Percentiles rank a stretch among this genome's conserved stretches.
These are phyloP conservation scores for Fusarium nygamai DNA, from an alignment of 2,329 filamentous ascomycete species.

Conservation along the genomic window DNA sequence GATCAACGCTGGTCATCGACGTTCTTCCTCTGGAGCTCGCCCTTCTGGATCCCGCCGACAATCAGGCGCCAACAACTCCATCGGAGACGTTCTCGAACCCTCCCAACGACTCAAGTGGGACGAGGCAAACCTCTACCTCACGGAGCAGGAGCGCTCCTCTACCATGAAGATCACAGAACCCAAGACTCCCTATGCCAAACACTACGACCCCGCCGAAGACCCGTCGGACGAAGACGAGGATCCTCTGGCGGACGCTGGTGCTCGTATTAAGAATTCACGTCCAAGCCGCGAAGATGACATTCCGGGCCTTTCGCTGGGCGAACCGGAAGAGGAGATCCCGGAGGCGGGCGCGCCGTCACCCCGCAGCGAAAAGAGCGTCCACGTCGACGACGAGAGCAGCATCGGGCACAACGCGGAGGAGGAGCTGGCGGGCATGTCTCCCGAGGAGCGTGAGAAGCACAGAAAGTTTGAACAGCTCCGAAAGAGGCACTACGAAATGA, in stretches of 20 bases:
- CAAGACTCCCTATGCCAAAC: conserved; percentile 94
- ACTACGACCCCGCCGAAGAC: conserved; percentile 90
- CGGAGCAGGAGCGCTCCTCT: conserved; percentile 92
- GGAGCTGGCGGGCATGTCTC: conserved; percentile 62
- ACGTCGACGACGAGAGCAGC: conserved; percentile 74
- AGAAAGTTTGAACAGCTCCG: conserved; percentile 88
- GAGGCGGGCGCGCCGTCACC: conserved; percentile 53
- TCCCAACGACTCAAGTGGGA: conserved; percentile 94
- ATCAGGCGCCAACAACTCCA: conserved; percentile 61
- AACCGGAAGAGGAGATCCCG: conserved; percentile 81
- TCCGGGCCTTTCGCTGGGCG: conserved; percentile 88
- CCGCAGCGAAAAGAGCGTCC: conserved; percentile 74
- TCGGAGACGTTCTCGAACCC: conserved; percentile 56
- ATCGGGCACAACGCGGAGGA: conserved; percentile 69
- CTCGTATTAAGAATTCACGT: conserved; percentile 49
- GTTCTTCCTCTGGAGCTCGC: conserved; percentile 76
- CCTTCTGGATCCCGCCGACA: conserved; percentile 75
- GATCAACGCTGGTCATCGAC: conserved; percentile 89
- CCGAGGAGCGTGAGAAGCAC: conserved; percentile 90
- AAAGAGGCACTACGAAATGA: conserved; percentile 99
- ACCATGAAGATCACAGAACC: conserved; percentile 99
- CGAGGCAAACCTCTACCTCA: conserved; percentile 96
- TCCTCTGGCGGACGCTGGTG: conserved; percentile 44
- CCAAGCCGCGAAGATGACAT: conserved; percentile 75
- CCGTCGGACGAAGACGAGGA: conserved; percentile 78